Percentiles rank a stretch among this genome's conserved stretches.
phyloP scores from a whole-genome alignment of 768 basidiomycete species.

The Mycena galericulata region DNA sequence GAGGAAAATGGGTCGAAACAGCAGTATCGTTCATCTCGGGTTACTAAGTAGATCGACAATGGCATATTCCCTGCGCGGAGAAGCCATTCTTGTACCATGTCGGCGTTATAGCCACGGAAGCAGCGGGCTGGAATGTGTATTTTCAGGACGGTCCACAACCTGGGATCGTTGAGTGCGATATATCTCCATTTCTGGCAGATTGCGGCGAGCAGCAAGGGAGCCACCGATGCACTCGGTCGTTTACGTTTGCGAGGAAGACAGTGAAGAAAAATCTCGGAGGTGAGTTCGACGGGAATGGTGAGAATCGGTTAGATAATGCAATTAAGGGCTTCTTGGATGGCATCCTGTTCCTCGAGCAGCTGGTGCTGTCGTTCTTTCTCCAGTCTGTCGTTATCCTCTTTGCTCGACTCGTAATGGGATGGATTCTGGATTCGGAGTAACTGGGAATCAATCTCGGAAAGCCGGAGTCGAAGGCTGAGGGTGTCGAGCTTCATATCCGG shows the following conservation, averaged over 20 bases:
- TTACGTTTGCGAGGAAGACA: neutral
- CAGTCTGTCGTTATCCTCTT: too few relatives aligned
- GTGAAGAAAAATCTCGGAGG: slow-evolving; percentile 2
- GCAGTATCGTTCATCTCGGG: too few relatives aligned
- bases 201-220: neutral
- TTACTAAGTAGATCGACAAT: too few relatives aligned
- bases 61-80: too few relatives aligned
- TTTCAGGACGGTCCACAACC: too few relatives aligned
- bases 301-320: neutral
- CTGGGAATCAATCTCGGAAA: neutral
- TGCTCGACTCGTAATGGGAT: neutral
- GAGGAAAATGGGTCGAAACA: too few relatives aligned
- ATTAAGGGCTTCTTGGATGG: neutral
- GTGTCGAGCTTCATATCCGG: slow-evolving; percentile 20
- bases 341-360: neutral
- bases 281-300: neutral
- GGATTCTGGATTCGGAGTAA: neutral
- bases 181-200: neutral
- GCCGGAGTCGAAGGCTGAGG: neutral
- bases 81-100: too few relatives aligned
- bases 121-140: too few relatives aligned
- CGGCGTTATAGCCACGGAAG: too few relatives aligned
- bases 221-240: neutral
- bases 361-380: neutral
- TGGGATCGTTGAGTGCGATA: too few relatives aligned